Base-by-base conservation (phyloP, 495 filamentous ascomycete genomes). In the Penicillium steckii region DNA sequence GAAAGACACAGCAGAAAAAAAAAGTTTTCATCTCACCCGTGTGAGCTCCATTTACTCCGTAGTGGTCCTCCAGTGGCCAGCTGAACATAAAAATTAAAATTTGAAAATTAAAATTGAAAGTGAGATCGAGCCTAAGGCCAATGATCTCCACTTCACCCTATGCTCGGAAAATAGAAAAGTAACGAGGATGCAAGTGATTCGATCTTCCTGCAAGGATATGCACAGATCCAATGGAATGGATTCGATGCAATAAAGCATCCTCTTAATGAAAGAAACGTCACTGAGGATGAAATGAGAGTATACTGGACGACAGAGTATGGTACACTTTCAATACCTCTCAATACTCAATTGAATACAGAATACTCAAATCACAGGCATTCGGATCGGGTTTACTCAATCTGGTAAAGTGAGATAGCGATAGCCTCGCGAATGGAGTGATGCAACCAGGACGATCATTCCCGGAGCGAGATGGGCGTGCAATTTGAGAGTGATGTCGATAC, bases 51-150 rank as follows among this genome's bases (percentile, higher is more conserved):
- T 13, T n/a, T 37, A 48, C 47, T 41, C 43, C 27, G 43, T 22
- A 51, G 21, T 37, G 18, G 51, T 50, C 44, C 43, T 24, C 43
- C 27, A 51, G 21, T 37, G 18, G n/a, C n/a, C 44, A 62, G 56
- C 56, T 59, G 57, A 57, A 65, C 21, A 57, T 57, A 56, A 53
- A 37, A 37, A 37, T n/a, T 37, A 37, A 37, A 37, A 37, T 37
- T n/a, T n/a, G n/a, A 8, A 32, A 32, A 32, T 32, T 9, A 13
- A 13, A 8, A 51, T 33, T 44, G 55, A n/a, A n/a, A 62, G 53
- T 44, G 50, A 65, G 67, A 72, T 70, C 67, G 67, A 63, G 63
- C 61, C 69, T 62, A 64, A 68, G 59, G 58, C 50, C 38, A 44
- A 23, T 37, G 43, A 18, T 45, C 61, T 59, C 55, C 61, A 59